Evolutionary conservation across 2,329 filamentous ascomycete species (phyloP), one percentile per base, ranked within the genome.

Genomic region (Alternaria longipes): DNA sequence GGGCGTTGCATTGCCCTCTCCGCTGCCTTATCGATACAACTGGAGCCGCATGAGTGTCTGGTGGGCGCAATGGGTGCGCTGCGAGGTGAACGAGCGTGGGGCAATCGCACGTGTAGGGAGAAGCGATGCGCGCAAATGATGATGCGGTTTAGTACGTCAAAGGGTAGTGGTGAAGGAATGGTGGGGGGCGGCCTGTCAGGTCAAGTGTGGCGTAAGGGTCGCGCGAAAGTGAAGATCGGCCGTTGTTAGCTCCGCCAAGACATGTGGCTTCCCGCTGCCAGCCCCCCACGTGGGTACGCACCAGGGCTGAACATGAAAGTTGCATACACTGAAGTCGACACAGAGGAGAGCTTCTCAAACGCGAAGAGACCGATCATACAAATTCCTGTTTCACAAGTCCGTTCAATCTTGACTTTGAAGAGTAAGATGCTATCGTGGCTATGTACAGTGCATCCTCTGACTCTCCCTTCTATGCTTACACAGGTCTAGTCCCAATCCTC

Each of bases 1-100:
- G 78, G 79, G 70, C 80, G 80, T 73, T 79, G 80, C 78, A 80
- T 80, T 67, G 64, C 67, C 66, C 68, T 69, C 68, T 66, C 52
- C 69, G 60, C 69, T 71, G 51, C 61, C 60, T 65, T 67, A 71
- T 63, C 66, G 60, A 63, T 56, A 57, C 51, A 28, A 44, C 51
- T 44, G 63, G 56, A 60, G 55, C 68, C 59, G 62, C 68, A 70
- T 72, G 63, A 52, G 62, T 50, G 41, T 60, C 44, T 52, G 30
- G 34, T 51, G 49, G 51, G 67, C 67, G 66, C 67, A 62, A 53
- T 49, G 26, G 62, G 58, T 57, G 65, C 70, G 64, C 67, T 57
- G 53, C 38, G 46, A 42, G 22, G 12, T 12, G 32, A 47, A 52
- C 9, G 54, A 56, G 58, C 22, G 40, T 46, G 32, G 3, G 26